Conservation (phyloP, 2,329 filamentous ascomycete species). For the Rhynchosporium agropyri region DNA sequence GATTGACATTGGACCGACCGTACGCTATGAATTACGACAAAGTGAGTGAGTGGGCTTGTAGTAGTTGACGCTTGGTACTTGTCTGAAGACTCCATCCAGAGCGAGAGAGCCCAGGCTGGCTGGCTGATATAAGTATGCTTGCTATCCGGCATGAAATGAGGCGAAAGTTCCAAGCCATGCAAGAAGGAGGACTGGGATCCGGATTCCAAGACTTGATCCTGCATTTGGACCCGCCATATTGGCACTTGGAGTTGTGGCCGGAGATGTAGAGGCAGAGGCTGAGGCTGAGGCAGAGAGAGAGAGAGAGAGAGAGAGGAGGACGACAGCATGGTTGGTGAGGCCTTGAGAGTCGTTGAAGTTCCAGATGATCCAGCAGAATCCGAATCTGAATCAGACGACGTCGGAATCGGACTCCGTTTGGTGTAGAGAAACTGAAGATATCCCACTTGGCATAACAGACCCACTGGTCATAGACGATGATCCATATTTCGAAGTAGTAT, state of each 20-base stretch:
- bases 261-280: neutral
- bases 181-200: constrained; percentile 14
- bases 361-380: neutral
- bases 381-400: neutral
- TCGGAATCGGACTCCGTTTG: neutral
- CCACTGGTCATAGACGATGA: neutral
- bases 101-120: no score
- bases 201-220: neutral
- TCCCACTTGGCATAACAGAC: neutral
- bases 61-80: no score
- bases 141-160: constrained; percentile 2
- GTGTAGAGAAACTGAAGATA: constrained; percentile 6
- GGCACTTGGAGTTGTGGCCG: neutral
- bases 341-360: neutral
- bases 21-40: no score
- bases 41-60: no score
- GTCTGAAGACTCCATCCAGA: no score
- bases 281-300: neutral
- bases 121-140: neutral
- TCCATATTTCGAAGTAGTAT: neutral
- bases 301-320: no score
- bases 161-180: constrained; percentile 18
- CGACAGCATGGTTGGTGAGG: no score
- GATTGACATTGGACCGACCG: no score
- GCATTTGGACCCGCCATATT: neutral